Percentiles rank a stretch among this genome's conserved stretches.
phyloP scores from a whole-genome alignment of 2,329 filamentous ascomycete species.

The Rhytidhysteron rufulum region DNA sequence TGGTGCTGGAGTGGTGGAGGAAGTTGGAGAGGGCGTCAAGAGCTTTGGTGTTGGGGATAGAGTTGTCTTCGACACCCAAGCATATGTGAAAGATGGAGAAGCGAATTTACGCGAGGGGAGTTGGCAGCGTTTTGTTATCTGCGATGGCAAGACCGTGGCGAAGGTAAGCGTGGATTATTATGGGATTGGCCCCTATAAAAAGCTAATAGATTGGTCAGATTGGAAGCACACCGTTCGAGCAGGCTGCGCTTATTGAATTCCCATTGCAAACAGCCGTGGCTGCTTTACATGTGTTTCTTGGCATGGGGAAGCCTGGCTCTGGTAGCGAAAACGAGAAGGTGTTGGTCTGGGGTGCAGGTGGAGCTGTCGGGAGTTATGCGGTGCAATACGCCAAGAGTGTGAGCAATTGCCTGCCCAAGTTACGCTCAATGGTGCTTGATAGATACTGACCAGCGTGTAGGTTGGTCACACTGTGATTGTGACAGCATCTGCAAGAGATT shows the following conservation, averaged over 20 bases:
- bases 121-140: slow-evolving; percentile 21
- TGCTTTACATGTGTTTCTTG: slow-evolving; percentile 23
- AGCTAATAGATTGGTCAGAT: slow-evolving; percentile 15
- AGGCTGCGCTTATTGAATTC: slow-evolving; percentile 21
- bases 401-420: slow-evolving; percentile 4
- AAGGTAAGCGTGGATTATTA: slow-evolving; percentile 10
- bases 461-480: slow-evolving; percentile 23
- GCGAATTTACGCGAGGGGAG: slow-evolving; percentile 18
- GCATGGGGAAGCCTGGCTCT: slow-evolving; percentile 18
- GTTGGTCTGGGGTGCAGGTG: slow-evolving; percentile 24
- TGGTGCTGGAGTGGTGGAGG: slow-evolving; percentile 41
- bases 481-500: slow-evolving; percentile 20
- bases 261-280: slow-evolving; percentile 25
- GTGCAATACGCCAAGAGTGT: slow-evolving; percentile 23
- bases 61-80: slow-evolving; percentile 29
- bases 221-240: slow-evolving; percentile 20
- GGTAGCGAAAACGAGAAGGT: slow-evolving; percentile 19
- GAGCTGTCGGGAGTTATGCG: slow-evolving; percentile 23
- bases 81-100: slow-evolving; percentile 13
- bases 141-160: slow-evolving; percentile 14
- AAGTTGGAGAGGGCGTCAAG: slow-evolving; percentile 42
- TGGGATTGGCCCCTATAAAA: background rate
- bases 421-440: slow-evolving; percentile 3
- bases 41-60: slow-evolving; percentile 42
- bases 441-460: slow-evolving; percentile 12